Percentiles rank a stretch among this genome's conserved stretches.
These are phyloP conservation scores for Xylaria sp. DNA, from an alignment of 2,329 filamentous ascomycete genomes.

Conservation along the genomic window DNA sequence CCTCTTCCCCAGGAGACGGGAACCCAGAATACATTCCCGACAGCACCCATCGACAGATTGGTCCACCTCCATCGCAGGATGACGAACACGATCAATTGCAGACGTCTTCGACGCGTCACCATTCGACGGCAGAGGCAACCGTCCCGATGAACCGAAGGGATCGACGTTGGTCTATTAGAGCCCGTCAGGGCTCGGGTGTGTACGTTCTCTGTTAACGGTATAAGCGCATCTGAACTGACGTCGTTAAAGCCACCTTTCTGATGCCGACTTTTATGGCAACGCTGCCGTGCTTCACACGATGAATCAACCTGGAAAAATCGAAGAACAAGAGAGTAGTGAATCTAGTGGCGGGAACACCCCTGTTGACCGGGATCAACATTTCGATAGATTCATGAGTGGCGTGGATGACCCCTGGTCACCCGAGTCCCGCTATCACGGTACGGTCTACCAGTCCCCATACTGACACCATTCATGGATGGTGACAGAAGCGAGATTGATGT, in stretches of 20 bases:
- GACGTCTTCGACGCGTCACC: neutral
- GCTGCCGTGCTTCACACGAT: neutral
- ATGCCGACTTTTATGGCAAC: neutral
- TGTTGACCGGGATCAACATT: neutral
- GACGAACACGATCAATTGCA: neutral
- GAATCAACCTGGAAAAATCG: neutral
- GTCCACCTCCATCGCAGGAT: neutral
- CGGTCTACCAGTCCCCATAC: neutral
- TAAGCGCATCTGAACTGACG: conserved; percentile 15
- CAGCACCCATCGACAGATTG: neutral
- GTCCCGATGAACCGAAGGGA: neutral
- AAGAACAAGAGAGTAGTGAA: conserved; percentile 11
- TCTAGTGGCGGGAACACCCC: conserved; percentile 14
- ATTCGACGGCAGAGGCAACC: neutral
- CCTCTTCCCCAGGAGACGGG: neutral
- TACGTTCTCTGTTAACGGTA: conserved; percentile 13
- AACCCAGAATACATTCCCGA: neutral
- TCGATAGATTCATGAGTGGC: conserved; percentile 12
- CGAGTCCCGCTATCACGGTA: neutral
- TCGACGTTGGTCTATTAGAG: conserved; percentile 25
- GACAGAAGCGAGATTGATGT: neutral
- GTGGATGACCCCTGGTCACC: conserved; percentile 27
- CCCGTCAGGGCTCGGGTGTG: conserved; percentile 26
- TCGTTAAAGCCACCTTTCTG: neutral
- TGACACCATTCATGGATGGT: neutral